phyloP scores from a whole-genome alignment of 2,329 filamentous ascomycete species.

The Trichoderma koningiopsis region DNA sequence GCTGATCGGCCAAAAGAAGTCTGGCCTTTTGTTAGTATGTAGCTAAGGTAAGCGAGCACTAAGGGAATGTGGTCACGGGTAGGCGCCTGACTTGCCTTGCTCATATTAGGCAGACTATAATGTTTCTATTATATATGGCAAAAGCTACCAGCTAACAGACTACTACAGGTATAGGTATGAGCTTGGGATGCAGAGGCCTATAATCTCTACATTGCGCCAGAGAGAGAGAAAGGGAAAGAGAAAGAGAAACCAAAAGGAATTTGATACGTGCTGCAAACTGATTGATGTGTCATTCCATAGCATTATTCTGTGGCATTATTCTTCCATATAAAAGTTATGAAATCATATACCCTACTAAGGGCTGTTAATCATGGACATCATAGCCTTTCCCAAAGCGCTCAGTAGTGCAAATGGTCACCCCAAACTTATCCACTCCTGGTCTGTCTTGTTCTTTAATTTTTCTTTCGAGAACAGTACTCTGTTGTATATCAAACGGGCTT shows the following conservation, averaged over 20 bases:
- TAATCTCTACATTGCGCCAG: neutral
- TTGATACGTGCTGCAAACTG: neutral
- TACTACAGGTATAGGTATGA: neutral
- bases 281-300: neutral
- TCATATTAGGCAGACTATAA: neutral
- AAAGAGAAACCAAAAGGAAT: too few species aligned
- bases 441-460: neutral
- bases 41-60: neutral
- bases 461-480: neutral
- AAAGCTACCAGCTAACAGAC: neutral
- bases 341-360: slow-evolving; percentile 6
- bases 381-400: neutral
- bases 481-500: slow-evolving; percentile 14
- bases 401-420: neutral
- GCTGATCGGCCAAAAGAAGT: neutral
- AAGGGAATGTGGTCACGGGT: neutral
- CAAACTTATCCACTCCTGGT: neutral
- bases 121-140: neutral
- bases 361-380: slow-evolving; percentile 1
- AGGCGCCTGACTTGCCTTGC: neutral
- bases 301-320: neutral
- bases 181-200: neutral
- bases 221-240: neutral
- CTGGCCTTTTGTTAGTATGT: neutral
- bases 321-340: neutral